Conservation (phyloP, 139 green algal species). For the Chlorella sp. region DNA sequence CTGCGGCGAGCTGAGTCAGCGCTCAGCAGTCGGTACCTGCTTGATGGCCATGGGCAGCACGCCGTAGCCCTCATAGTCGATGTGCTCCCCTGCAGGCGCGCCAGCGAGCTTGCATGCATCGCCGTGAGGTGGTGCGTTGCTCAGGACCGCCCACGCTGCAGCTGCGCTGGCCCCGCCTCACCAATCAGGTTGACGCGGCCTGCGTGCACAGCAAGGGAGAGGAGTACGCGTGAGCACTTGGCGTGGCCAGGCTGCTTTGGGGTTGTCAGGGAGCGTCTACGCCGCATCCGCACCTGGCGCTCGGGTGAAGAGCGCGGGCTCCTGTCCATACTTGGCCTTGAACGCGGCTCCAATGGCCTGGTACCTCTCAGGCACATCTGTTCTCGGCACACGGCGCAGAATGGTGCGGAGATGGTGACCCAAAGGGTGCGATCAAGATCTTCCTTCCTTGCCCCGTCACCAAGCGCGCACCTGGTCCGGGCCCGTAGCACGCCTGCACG, state of each 20-base stretch:
- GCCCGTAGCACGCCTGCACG: too few species aligned
- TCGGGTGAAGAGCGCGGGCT: slow-evolving; percentile 51
- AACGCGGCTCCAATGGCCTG: slow-evolving; percentile 43
- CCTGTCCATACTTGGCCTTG: slow-evolving; percentile 33
- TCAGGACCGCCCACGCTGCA: too few species aligned
- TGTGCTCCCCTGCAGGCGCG: slow-evolving; percentile 15
- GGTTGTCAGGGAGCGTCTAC: neutral
- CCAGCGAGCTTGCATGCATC: neutral
- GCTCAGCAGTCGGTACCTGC: slow-evolving; percentile 11
- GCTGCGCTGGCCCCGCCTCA: slow-evolving; percentile 34
- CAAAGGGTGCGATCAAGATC: too few species aligned
- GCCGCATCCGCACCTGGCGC: slow-evolving; percentile 44
- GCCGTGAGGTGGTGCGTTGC: neutral
- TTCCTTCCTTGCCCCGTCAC: too few species aligned
- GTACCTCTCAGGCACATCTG: slow-evolving; percentile 15
- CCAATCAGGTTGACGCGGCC: slow-evolving; percentile 97
- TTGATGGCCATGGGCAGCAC: slow-evolving; percentile 97
- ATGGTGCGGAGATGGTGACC: too few species aligned
- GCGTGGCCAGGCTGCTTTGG: too few species aligned
- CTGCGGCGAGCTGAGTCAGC: too few species aligned
- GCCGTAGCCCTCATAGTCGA: slow-evolving; percentile 71
- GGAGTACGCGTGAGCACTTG: too few species aligned
- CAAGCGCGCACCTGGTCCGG: too few species aligned
- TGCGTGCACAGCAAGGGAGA: too few species aligned
- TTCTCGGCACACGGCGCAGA: too few species aligned